Percentiles rank a stretch among this genome's conserved stretches.
phyloP scores from a whole-genome alignment of 306 rosid genomes.

The Argentina anserina region DNA sequence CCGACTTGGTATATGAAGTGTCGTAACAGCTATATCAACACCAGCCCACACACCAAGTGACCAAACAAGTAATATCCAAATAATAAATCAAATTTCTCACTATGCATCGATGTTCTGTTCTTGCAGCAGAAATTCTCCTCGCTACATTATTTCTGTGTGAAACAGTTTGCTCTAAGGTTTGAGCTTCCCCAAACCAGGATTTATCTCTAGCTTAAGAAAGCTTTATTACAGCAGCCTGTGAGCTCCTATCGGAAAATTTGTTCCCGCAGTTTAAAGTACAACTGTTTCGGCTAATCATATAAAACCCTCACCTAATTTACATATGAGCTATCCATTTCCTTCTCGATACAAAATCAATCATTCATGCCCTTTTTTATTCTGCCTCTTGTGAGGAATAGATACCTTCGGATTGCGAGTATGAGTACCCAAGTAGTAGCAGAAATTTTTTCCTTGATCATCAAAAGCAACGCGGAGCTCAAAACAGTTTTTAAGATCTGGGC shows the following conservation, averaged over 20 bases:
- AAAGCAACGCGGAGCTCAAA: slow-evolving; percentile 87
- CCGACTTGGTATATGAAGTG: background rate
- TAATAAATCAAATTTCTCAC: background rate
- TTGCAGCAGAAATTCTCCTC: background rate
- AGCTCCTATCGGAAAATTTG: slow-evolving; percentile 14
- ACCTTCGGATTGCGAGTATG: slow-evolving; percentile 72
- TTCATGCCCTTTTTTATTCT: slow-evolving; percentile 39
- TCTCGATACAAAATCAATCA: slow-evolving; percentile 13
- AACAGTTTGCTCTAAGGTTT: background rate
- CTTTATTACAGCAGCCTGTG: slow-evolving; percentile 9
- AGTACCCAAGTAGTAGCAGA: slow-evolving; percentile 84
- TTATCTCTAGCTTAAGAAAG: background rate
- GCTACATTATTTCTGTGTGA: slow-evolving; percentile 14
- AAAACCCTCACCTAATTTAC: slow-evolving; percentile 19
- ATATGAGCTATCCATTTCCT: slow-evolving; percentile 3
- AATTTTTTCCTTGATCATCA: slow-evolving; percentile 98
- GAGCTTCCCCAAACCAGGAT: slow-evolving; percentile 3
- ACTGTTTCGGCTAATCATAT: slow-evolving; percentile 6
- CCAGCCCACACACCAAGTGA: background rate
- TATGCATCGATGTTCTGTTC: background rate
- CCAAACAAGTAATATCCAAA: background rate
- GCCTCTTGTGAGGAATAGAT: slow-evolving; percentile 53
- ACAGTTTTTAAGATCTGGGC: slow-evolving; percentile 98
- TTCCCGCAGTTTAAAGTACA: background rate
- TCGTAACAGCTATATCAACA: background rate